Evolutionary conservation across 2,329 filamentous ascomycete genomes (phyloP), one percentile per base, ranked within the genome.

Genomic region (Penicillium hordei): DNA sequence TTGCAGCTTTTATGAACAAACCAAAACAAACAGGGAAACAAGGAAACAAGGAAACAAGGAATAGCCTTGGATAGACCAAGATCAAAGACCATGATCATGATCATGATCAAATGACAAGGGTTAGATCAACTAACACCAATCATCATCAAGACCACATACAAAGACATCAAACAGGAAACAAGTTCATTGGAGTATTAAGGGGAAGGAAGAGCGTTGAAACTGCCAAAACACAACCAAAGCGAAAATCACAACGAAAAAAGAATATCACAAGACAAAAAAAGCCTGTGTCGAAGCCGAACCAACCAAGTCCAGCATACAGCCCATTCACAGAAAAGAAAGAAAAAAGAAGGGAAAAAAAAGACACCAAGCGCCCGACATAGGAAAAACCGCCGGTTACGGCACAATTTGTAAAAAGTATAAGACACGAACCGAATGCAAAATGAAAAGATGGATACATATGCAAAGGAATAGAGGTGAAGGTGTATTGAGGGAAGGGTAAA

Each of bases 321-420:
- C 10, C 19, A 25, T 45, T 23, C 21, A 52, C 29, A 52, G 13
- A 44, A 33, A 6, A n/a, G 45, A 17, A 19, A 12, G 27, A 12
- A n/a, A n/a, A n/a, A n/a, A n/a, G n/a, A n/a, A n/a, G n/a, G n/a
- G 5, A 17, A 27, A 17, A 13, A 53, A 38, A 49, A 58, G 46
- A 63, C 56, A 48, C 62, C 61, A 39, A 48, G 59, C 62, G 52
- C 61, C 60, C 19, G 38, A 62, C 56, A 60, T 48, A 63, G 45
- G 56, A 58, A 55, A 63, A 57, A 58, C 52, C 53, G 57, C 61
- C 61, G 49, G 57, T 57, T 42, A 57, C 49, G 55, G 55, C 43
- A 57, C 57, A 65, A 65, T 65, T 63, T 64, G 48, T 58, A 55
- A 63, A 63, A 63, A 62, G 42, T 64, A 64, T 66, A 60, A 65